phyloP scores from a whole-genome alignment of 257 asterid species.

The Eucommia ulmoides region DNA sequence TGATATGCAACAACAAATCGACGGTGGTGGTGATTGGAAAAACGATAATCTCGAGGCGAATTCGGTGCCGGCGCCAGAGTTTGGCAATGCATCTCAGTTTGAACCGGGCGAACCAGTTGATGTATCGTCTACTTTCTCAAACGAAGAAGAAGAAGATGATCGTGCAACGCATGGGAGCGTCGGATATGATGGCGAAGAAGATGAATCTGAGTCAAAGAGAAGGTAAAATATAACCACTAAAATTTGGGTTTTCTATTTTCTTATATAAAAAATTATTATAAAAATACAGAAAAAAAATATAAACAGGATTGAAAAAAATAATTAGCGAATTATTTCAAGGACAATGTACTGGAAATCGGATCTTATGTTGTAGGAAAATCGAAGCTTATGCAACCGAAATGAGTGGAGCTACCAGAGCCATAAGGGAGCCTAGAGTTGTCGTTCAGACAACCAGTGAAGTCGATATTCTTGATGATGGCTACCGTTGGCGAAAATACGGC shows the following conservation, averaged over 20 bases:
- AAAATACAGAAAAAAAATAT: too few species aligned
- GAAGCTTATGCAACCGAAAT: constrained; percentile 21
- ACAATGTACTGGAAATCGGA: too few species aligned
- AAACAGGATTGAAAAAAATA: not conserved
- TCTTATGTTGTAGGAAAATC: constrained; percentile 15
- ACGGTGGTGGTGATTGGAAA: constrained; percentile 32
- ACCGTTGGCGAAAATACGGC: constrained; percentile 40
- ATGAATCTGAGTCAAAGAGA: constrained; percentile 74
- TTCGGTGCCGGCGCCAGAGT: constrained; percentile 26
- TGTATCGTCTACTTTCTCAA: constrained; percentile 46
- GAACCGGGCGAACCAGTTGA: constrained; percentile 46
- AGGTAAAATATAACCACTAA: constrained; percentile 44
- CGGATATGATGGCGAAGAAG: constrained; percentile 68
- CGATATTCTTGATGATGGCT: constrained; percentile 14
- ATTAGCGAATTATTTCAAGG: not conserved
- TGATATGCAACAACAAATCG: constrained; percentile 36
- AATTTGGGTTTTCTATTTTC: too few species aligned
- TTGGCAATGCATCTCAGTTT: constrained; percentile 26
- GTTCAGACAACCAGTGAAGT: constrained; percentile 41
- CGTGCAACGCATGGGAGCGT: constrained; percentile 53
- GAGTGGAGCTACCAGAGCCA: constrained; percentile 12
- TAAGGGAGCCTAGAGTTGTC: constrained; percentile 4
- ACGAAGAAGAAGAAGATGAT: constrained; percentile 61
- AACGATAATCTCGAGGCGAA: constrained; percentile 33
- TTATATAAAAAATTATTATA: too few species aligned